These are phyloP conservation scores for Umbelopsis sp. DNA, from an alignment of 371 early-diverging fungal species.

Conservation along the genomic window DNA sequence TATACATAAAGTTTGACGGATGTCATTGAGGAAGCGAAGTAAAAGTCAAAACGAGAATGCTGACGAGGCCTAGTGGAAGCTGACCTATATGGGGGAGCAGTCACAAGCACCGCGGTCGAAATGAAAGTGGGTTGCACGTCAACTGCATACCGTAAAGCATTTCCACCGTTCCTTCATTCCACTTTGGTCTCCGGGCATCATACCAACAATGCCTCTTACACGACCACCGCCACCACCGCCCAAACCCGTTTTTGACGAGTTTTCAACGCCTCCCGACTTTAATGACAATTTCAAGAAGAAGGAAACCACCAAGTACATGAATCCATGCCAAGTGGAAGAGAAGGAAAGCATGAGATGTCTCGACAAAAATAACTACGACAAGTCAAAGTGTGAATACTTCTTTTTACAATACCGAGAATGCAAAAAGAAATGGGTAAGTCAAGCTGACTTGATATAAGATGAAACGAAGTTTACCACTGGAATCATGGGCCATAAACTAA, in stretches of 20 bases:
- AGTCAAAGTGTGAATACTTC: slow-evolving; percentile 57
- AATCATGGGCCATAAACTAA: too few relatives aligned
- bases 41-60: not conserved
- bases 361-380: slow-evolving; percentile 64
- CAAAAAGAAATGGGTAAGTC: slow-evolving; percentile 69
- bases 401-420: slow-evolving; percentile 69
- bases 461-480: too few relatives aligned
- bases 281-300: slow-evolving; percentile 60
- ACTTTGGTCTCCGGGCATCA: not conserved
- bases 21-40: not conserved
- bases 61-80: not conserved
- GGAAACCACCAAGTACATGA: slow-evolving; percentile 62
- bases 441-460: not conserved
- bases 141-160: too few relatives aligned
- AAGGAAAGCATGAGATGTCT: slow-evolving; percentile 69
- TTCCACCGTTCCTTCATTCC: not conserved
- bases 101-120: too few relatives aligned
- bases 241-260: slow-evolving; percentile 49
- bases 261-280: slow-evolving; percentile 55
- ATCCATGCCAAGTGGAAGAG: slow-evolving; percentile 65
- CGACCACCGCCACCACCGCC: slow-evolving; percentile 55
- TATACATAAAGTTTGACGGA: slow-evolving; percentile 74
- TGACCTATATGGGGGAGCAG: not conserved
- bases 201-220: slow-evolving; percentile 43
- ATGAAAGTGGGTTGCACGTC: too few relatives aligned